Percentiles rank a stretch among this genome's conserved stretches.
Evolutionary conservation across 306 rosid species (phyloP).

Genomic region (Pyrus communis): DNA sequence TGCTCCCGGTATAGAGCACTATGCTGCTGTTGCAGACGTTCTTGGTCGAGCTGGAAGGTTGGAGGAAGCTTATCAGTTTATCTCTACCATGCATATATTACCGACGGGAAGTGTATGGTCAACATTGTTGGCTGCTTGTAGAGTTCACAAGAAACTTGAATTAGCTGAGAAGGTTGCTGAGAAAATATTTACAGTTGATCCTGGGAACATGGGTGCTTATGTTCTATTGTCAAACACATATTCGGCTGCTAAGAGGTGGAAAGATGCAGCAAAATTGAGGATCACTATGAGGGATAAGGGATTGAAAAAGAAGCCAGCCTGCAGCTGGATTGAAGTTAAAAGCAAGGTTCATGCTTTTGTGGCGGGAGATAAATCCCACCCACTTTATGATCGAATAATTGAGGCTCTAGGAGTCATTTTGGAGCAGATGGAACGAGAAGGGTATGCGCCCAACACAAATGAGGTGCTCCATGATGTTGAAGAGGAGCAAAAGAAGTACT

Average conservation of each 20-base stretch:
- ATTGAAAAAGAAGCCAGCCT: constrained; percentile 70
- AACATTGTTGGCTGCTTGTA: constrained; percentile 78
- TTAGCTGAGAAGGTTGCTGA: constrained; percentile 70
- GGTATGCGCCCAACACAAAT: constrained; percentile 54
- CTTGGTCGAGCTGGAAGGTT: constrained; percentile 85
- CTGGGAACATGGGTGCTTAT: constrained; percentile 62
- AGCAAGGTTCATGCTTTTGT: constrained; percentile 59
- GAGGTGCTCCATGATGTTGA: constrained; percentile 74
- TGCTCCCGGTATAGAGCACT: constrained; percentile 74
- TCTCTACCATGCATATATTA: constrained; percentile 47
- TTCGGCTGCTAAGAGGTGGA: constrained; percentile 71
- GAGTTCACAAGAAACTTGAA: constrained; percentile 70
- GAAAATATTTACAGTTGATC: constrained; percentile 51
- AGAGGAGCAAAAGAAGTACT: constrained; percentile 61
- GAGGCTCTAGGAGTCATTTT: constrained; percentile 47
- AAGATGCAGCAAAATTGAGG: constrained; percentile 69
- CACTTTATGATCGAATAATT: constrained; percentile 46
- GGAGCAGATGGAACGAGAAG: constrained; percentile 74
- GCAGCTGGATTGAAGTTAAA: constrained; percentile 91
- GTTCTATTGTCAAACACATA: constrained; percentile 63
- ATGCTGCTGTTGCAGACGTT: constrained; percentile 80
- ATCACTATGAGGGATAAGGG: constrained; percentile 46
- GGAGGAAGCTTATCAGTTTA: constrained; percentile 64
- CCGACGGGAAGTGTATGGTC: constrained; percentile 81
- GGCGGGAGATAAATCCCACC: constrained; percentile 80